These are phyloP conservation scores for Erythrobasidium yunnanense DNA, from an alignment of 768 basidiomycete genomes.

Conservation along the genomic window DNA sequence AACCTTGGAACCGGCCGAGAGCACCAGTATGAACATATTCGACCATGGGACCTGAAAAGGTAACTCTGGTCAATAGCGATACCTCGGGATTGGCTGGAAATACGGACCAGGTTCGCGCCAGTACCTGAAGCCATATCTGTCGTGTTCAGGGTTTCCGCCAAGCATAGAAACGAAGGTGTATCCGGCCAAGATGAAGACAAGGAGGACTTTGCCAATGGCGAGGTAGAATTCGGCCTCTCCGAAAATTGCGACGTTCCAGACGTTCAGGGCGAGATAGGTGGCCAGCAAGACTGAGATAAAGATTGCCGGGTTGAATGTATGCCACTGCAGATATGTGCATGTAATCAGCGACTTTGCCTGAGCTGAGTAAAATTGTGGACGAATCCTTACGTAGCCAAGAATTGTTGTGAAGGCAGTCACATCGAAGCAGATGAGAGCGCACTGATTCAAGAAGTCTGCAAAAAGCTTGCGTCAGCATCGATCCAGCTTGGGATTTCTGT, in stretches of 20 bases:
- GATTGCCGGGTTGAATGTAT: constrained; percentile 25
- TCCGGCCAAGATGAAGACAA: constrained; percentile 47
- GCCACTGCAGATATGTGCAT: constrained; percentile 9
- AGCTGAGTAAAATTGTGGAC: no score
- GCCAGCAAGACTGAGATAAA: constrained; percentile 15
- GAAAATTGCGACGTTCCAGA: constrained; percentile 24
- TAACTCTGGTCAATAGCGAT: not conserved
- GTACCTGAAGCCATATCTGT: constrained; percentile 50
- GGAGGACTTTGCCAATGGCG: constrained; percentile 48
- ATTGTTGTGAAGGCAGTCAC: constrained; percentile 24
- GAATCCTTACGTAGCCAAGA: constrained; percentile 13
- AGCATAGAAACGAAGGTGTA: constrained; percentile 56
- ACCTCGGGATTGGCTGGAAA: no score
- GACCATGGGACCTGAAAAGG: not conserved
- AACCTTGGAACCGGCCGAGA: constrained; percentile 28
- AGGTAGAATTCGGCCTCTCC: constrained; percentile 53
- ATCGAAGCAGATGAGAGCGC: constrained; percentile 28
- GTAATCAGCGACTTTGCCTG: no score
- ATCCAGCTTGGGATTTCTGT: not conserved
- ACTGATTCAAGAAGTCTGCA: constrained; percentile 7
- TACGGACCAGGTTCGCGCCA: constrained; percentile 44
- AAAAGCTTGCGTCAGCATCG: not conserved
- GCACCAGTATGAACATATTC: constrained; percentile 22
- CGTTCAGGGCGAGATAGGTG: constrained; percentile 21
- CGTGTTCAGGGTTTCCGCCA: constrained; percentile 52